Evolutionary conservation across 306 rosid species (phyloP).

Genomic region (Leucaena leucocephala): DNA sequence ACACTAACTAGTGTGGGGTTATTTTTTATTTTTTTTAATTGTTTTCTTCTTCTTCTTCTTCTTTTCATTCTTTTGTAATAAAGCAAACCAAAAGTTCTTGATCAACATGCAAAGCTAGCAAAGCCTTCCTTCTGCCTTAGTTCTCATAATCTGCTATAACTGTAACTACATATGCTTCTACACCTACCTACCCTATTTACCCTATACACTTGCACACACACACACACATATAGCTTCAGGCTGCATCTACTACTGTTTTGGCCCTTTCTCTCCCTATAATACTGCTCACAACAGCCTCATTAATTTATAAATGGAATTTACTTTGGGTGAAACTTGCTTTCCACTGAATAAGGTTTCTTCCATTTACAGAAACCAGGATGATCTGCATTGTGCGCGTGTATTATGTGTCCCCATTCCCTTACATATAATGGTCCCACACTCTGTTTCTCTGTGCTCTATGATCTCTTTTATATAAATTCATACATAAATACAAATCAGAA

Average conservation of each 20-base stretch:
- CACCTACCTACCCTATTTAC: conserved; percentile 42
- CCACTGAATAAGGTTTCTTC: conserved; percentile 44
- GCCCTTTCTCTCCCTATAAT: neutral
- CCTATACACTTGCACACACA: neutral
- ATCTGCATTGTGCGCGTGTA: conserved; percentile 26
- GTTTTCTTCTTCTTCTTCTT: conserved; percentile 24
- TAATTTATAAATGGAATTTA: conserved; percentile 53
- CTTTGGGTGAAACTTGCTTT: conserved; percentile 58
- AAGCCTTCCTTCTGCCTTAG: conserved; percentile 12
- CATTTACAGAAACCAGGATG: conserved; percentile 52
- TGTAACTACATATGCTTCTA: conserved; percentile 39
- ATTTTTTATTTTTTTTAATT: neutral
- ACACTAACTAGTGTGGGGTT: conserved; percentile 56
- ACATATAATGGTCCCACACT: conserved; percentile 51
- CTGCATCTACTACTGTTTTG: conserved; percentile 40
- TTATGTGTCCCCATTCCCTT: conserved; percentile 49
- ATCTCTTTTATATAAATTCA: neutral
- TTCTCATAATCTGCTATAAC: conserved; percentile 16
- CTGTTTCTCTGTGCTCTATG: neutral
- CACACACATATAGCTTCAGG: neutral
- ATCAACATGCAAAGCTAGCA: neutral
- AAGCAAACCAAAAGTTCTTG: conserved; percentile 17
- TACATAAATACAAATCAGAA: neutral
- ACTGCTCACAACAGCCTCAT: neutral
- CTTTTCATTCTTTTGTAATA: neutral